Conservation (phyloP, 768 basidiomycete species). For the Kwoniella newhampshirensis region DNA sequence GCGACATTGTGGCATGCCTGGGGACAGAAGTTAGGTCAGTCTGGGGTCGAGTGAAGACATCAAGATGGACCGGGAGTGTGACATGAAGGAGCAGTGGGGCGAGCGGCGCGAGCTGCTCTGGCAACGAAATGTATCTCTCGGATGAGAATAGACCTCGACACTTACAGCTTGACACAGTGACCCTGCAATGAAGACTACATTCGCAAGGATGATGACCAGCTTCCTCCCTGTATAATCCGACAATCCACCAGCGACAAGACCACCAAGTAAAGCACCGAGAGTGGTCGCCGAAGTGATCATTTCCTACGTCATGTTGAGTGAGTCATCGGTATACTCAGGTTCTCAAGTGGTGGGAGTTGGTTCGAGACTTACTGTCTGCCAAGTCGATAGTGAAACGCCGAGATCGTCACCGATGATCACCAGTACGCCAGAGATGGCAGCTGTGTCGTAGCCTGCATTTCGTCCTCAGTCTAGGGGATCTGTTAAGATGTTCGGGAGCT, state of each 20-base stretch:
- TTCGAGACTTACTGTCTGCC: constrained; percentile 61
- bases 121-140: not conserved
- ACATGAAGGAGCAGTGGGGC: not conserved
- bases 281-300: constrained; percentile 78
- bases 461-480: too few relatives aligned
- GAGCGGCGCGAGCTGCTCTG: not conserved
- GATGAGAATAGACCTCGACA: too few relatives aligned
- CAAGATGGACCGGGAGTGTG: not conserved
- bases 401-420: constrained; percentile 70
- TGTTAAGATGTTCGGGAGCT: too few relatives aligned
- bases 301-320: constrained; percentile 59
- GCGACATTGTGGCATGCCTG: constrained; percentile 60
- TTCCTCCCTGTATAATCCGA: constrained; percentile 72
- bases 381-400: constrained; percentile 61
- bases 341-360: not conserved
- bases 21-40: too few relatives aligned
- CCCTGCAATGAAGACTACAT: constrained; percentile 71
- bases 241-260: constrained; percentile 66
- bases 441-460: constrained; percentile 72
- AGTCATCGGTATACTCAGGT: not conserved
- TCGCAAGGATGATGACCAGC: constrained; percentile 66
- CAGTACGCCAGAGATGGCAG: constrained; percentile 73
- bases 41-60: not conserved
- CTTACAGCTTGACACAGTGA: constrained; percentile 67
- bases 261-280: constrained; percentile 73